These are phyloP conservation scores for Aspergillus sp. DNA, from an alignment of 2,329 filamentous ascomycete genomes.

Conservation along the genomic window DNA sequence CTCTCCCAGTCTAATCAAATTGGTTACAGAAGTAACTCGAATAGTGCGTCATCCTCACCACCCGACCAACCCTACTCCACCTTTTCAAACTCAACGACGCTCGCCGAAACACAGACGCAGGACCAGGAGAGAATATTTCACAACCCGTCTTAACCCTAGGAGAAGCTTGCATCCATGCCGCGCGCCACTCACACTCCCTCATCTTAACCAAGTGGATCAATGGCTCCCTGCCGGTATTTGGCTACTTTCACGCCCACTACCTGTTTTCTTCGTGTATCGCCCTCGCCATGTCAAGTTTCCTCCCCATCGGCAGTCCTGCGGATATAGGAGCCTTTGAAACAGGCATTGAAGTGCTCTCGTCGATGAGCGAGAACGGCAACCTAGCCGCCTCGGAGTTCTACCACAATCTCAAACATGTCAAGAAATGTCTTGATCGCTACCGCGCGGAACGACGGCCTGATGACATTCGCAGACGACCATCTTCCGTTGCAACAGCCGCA, in stretches of 20 bases:
- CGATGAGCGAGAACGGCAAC: conserved; percentile 43
- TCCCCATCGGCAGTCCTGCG: conserved; percentile 36
- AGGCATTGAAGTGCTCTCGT: conserved; percentile 36
- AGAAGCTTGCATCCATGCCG: conserved; percentile 46
- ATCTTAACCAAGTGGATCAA: conserved; percentile 45
- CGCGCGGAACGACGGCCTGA: conserved; percentile 17
- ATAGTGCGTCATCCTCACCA: conserved; percentile 46
- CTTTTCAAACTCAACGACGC: conserved; percentile 38
- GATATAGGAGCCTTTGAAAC: conserved; percentile 40
- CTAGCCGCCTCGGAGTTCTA: conserved; percentile 41
- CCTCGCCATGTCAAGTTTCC: conserved; percentile 43
- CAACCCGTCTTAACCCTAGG: conserved; percentile 42
- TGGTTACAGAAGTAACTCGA: background rate
- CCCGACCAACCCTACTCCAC: conserved; percentile 45
- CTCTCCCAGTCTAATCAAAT: no score
- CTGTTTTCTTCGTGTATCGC: conserved; percentile 45
- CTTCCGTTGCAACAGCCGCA: background rate
- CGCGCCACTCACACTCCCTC: conserved; percentile 42
- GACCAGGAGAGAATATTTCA: conserved; percentile 33
- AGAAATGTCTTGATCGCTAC: conserved; percentile 34
- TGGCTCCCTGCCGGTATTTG: conserved; percentile 43
- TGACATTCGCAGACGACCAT: background rate
- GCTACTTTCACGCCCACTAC: conserved; percentile 47
- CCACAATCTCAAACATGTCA: conserved; percentile 39
- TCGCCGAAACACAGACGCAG: background rate